phyloP scores from a whole-genome alignment of 106 monocot species.

The Platanthera guangdongensis region DNA sequence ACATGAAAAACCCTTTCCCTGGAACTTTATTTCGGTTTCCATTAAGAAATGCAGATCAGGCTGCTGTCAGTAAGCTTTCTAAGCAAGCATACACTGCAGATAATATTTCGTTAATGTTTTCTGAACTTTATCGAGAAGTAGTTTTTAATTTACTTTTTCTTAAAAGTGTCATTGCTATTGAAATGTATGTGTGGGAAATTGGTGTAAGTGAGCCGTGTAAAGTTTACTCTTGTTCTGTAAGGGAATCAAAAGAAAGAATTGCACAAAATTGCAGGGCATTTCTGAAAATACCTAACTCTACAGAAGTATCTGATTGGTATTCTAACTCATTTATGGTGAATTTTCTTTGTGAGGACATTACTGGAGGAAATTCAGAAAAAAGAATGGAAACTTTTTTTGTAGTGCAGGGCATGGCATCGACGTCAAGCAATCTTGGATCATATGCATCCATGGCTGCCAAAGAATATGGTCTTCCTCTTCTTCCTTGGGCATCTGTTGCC shows the following conservation, averaged over 20 bases:
- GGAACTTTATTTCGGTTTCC: constrained; percentile 98
- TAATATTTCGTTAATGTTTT: constrained; percentile 68
- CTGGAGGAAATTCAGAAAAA: constrained; percentile 36
- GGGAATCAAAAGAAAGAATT: constrained; percentile 42
- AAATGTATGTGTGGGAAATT: constrained; percentile 79
- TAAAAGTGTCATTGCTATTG: constrained; percentile 61
- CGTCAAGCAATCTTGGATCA: constrained; percentile 51
- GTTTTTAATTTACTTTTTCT: constrained; percentile 79
- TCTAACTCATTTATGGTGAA: constrained; percentile 60
- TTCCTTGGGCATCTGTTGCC: constrained; percentile 93
- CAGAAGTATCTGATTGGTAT: constrained; percentile 26
- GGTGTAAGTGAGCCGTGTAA: constrained; percentile 47
- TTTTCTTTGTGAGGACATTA: constrained; percentile 49
- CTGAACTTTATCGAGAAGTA: constrained; percentile 65
- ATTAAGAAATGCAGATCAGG: constrained; percentile 74
- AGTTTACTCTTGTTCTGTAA: constrained; percentile 65
- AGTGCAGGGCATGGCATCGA: constrained; percentile 67
- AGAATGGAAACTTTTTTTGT: constrained; percentile 56
- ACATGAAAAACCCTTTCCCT: constrained; percentile 69
- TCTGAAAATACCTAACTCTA: constrained; percentile 41
- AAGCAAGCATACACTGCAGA: constrained; percentile 69
- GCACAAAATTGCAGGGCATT: constrained; percentile 67
- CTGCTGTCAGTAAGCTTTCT: constrained; percentile 70
- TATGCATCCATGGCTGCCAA: constrained; percentile 66
- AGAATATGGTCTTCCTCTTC: constrained; percentile 76